phyloP scores from a whole-genome alignment of 2,329 filamentous ascomycete species.

The Cordyceps fumosorosea region DNA sequence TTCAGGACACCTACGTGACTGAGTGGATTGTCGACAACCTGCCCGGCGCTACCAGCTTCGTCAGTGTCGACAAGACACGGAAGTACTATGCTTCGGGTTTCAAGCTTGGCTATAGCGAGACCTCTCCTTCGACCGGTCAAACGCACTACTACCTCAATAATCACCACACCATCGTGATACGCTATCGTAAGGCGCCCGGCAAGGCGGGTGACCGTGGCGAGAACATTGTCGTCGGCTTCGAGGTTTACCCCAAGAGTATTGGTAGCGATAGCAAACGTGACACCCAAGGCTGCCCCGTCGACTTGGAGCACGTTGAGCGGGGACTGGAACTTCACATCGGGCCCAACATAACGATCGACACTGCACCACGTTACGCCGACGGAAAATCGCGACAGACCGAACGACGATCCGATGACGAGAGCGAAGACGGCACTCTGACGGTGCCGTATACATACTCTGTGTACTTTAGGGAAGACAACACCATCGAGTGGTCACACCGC shows the following conservation, averaged over 20 bases:
- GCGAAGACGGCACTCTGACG: constrained; percentile 59
- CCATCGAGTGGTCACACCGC: constrained; percentile 72
- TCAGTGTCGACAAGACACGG: constrained; percentile 73
- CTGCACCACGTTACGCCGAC: constrained; percentile 42
- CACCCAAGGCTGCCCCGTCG: constrained; percentile 58
- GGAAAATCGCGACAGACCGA: constrained; percentile 48
- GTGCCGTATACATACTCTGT: constrained; percentile 87
- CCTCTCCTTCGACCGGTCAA: constrained; percentile 50
- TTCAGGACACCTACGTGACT: constrained; percentile 74
- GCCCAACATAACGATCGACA: constrained; percentile 51
- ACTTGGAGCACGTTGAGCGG: constrained; percentile 56
- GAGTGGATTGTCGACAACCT: constrained; percentile 94
- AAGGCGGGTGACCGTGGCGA: constrained; percentile 61
- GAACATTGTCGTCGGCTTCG: constrained; percentile 80
- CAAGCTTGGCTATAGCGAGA: constrained; percentile 75
- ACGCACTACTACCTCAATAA: constrained; percentile 75
- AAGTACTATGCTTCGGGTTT: constrained; percentile 90
- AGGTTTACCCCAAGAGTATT: constrained; percentile 84
- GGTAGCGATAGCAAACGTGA: constrained; percentile 53
- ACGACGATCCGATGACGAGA: constrained; percentile 46
- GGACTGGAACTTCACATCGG: constrained; percentile 64
- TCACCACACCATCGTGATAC: constrained; percentile 78
- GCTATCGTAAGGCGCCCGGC: constrained; percentile 66
- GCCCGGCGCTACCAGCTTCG: constrained; percentile 81
- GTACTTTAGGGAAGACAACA: constrained; percentile 78